Base-by-base conservation (phyloP, 306 rosid species). In the Glycine tomentella region DNA sequence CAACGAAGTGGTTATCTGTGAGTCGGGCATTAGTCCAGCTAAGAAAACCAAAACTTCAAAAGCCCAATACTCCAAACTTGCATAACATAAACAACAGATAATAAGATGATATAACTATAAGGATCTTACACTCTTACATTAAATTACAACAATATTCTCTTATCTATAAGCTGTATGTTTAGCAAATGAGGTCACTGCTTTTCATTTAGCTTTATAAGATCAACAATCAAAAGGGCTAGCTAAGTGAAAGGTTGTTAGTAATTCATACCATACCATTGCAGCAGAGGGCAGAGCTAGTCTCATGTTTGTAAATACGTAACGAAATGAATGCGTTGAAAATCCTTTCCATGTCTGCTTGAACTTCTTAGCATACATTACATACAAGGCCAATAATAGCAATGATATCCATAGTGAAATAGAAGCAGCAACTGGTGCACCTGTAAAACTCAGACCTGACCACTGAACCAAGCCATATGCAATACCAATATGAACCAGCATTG, bases 61-160 rank as follows among this genome's bases (percentile, higher is more conserved):
- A 42, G 95, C 98, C 97, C 97, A 92, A 56, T 88, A 88, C 89
- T 92, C 98, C 93, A 92, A 90, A 84, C 98, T 95, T 67, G 79
- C 84, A 88, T 62, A 10, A 81, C 6, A 67, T 15, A 69, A 62
- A 72, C 9, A 77, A 13, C 5, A 74, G n/a, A 56, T 34, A n/a
- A 72, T 76, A 46, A 46, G 44, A 40, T 40, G 6, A 25, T 25
- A 25, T 20, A 34, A 34, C 0, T 42, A 6, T 6, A 55, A 76
- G 38, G 57, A 10, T 52, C 38, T 66, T 16, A 59, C 20, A 20
- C 1, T 20, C 20, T 20, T 20, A 1, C n/a, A 78, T 13, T 50
- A 44, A 52, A 61, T n/a, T 15, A 12, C 17, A 59, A 34, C 44
- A 51, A 25, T 3, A 33, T 46, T 48, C 67, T 71, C 33, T 10